phyloP scores from a whole-genome alignment of 139 green algal genomes.

The Chlorella sp. region DNA sequence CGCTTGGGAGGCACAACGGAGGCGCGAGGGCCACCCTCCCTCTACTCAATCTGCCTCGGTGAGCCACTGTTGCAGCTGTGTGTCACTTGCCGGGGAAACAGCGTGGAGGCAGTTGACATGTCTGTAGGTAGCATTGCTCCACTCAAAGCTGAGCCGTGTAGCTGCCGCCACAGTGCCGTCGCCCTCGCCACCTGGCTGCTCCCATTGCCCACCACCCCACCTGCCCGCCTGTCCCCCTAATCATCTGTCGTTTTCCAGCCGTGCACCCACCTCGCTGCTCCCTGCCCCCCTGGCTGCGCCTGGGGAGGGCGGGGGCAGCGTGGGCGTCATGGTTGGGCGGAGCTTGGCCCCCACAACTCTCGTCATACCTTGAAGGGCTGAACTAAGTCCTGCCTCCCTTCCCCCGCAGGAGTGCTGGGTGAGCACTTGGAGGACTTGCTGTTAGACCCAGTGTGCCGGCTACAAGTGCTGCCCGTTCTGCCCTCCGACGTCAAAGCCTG shows the following conservation, averaged over 20 bases:
- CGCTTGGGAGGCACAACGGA: no score
- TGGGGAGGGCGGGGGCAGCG: no score
- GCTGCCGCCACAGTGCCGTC: neutral
- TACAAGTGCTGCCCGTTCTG: constrained; percentile 11
- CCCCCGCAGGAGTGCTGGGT: constrained; percentile 19
- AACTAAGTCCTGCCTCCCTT: no score
- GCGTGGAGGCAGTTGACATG: neutral
- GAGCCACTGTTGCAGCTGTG: neutral
- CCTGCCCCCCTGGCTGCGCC: neutral
- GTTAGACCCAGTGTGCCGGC: neutral
- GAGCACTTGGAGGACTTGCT: constrained; percentile 31
- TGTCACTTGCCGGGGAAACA: neutral
- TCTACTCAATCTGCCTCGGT: neutral
- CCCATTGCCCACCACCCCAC: neutral
- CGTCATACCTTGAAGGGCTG: no score
- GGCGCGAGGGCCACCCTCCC: neutral
- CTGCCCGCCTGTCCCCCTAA: neutral
- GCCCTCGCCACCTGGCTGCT: neutral
- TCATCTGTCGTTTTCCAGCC: neutral
- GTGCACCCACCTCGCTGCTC: neutral
- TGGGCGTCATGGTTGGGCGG: no score
- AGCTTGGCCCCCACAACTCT: no score
- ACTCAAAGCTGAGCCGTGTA: neutral
- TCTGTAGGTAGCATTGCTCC: neutral
- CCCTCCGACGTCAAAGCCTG: constrained; percentile 13